Percentiles rank a stretch among this genome's conserved stretches.
Evolutionary conservation across 2,329 filamentous ascomycete species (phyloP).

Genomic region (Fusarium dimerum): DNA sequence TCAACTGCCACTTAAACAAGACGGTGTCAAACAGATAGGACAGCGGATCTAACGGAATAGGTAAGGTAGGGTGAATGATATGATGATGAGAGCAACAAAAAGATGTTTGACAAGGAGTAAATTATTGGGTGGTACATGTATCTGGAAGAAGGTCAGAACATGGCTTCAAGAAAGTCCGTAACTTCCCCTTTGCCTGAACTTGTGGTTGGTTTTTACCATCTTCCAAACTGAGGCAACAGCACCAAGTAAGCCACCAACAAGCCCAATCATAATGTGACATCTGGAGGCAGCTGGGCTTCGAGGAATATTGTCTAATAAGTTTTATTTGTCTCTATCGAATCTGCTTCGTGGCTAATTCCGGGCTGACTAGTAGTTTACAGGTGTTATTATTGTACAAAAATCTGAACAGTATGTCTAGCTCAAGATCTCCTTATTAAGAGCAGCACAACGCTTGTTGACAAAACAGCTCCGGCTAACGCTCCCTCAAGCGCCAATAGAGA

Average conservation of each 20-base stretch:
- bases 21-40: no score
- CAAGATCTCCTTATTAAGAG: constrained; percentile 43
- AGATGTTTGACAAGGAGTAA: neutral
- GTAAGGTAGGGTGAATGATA: neutral
- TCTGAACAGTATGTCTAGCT: constrained; percentile 16
- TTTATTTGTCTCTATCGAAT: no score
- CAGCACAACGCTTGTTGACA: constrained; percentile 57
- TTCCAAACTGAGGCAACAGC: neutral
- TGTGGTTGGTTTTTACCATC: no score
- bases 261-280: no score
- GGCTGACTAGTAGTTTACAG: no score
- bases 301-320: neutral
- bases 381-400: constrained; percentile 19
- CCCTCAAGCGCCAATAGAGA: constrained; percentile 71
- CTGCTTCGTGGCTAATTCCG: no score
- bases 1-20: neutral
- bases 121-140: neutral
- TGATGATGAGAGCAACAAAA: neutral
- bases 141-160: neutral
- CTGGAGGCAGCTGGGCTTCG: neutral
- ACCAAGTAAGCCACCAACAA: neutral
- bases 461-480: constrained; percentile 63
- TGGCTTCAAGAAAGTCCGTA: no score
- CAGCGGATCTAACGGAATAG: no score
- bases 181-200: no score